Evolutionary conservation across 192 early-diverging fungal species (phyloP).

Genomic region (Linnemannia elongata): DNA sequence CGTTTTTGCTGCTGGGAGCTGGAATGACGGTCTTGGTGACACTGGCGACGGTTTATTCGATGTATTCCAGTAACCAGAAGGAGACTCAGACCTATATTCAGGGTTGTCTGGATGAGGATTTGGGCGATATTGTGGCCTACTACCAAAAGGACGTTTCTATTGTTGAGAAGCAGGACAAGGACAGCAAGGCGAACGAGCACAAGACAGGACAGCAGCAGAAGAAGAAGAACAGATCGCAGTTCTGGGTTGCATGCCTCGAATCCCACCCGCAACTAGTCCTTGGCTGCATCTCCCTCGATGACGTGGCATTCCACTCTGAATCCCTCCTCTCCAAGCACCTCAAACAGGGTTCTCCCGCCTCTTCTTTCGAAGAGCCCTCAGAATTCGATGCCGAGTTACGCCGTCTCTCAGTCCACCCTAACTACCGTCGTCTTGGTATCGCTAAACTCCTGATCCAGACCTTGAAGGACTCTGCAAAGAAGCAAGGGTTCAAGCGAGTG

Average conservation of each 20-base stretch:
- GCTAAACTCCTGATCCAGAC: slow-evolving; percentile 24
- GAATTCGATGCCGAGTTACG: slow-evolving; percentile 24
- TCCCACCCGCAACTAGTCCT: slow-evolving; percentile 40
- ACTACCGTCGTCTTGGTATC: slow-evolving; percentile 48
- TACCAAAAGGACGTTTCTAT: slow-evolving; percentile 20
- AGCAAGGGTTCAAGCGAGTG: slow-evolving; percentile 28
- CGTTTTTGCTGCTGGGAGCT: slow-evolving; percentile 17
- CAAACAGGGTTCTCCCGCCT: neutral
- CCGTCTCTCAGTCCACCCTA: slow-evolving; percentile 31
- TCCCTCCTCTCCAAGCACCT: slow-evolving; percentile 22
- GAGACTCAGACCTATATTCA: slow-evolving; percentile 9
- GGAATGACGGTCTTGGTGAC: slow-evolving; percentile 10
- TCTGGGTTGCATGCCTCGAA: slow-evolving; percentile 51
- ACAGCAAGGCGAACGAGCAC: neutral
- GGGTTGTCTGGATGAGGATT: slow-evolving; percentile 23
- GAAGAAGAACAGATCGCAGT: slow-evolving; percentile 29
- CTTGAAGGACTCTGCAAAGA: slow-evolving; percentile 18
- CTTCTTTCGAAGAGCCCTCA: slow-evolving; percentile 9
- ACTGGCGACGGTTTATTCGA: neutral
- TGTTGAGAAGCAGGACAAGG: neutral
- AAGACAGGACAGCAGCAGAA: no score
- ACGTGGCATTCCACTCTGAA: slow-evolving; percentile 9
- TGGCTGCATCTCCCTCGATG: slow-evolving; percentile 48
- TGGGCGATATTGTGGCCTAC: slow-evolving; percentile 32
- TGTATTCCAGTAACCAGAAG: neutral